Evolutionary conservation across 768 basidiomycete genomes (phyloP).

Genomic region (Pleurotus citrinopileatus): DNA sequence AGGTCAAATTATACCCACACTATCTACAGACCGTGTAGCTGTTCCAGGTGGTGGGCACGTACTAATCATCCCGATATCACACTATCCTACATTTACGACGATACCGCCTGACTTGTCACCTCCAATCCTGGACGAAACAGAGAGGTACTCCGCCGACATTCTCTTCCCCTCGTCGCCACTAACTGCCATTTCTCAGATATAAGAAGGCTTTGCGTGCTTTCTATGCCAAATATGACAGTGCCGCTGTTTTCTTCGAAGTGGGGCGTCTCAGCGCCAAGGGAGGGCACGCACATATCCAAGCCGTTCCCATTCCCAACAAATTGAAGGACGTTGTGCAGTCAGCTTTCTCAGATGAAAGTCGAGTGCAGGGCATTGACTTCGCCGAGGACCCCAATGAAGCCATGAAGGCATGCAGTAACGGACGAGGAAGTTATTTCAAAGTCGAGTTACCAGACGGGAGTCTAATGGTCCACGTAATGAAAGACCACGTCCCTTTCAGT

Average conservation of each 20-base stretch:
- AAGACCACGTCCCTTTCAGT: conserved; percentile 74
- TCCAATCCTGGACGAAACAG: conserved; percentile 79
- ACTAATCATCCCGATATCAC: conserved; percentile 89
- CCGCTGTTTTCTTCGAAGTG: conserved; percentile 84
- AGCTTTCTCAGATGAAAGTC: conserved; percentile 72
- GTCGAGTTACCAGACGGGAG: conserved; percentile 87
- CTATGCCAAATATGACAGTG: conserved; percentile 67
- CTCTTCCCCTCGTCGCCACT: background rate
- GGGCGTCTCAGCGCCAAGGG: conserved; percentile 81
- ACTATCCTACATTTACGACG: conserved; percentile 84
- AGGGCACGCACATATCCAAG: conserved; percentile 93
- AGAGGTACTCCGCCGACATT: conserved; percentile 44
- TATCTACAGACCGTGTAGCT: conserved; percentile 40
- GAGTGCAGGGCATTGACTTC: conserved; percentile 66
- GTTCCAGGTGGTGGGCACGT: conserved; percentile 97
- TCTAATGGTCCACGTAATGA: conserved; percentile 84
- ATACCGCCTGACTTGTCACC: conserved; percentile 76
- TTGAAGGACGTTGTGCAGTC: conserved; percentile 63
- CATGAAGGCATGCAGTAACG: conserved; percentile 46
- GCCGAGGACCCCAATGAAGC: conserved; percentile 68
- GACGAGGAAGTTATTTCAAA: conserved; percentile 79
- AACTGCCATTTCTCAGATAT: conserved; percentile 45
- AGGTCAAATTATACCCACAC: conserved; percentile 89
- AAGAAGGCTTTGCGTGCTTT: conserved; percentile 71
- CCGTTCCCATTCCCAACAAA: conserved; percentile 69